Evolutionary conservation across 805 yeast genomes (phyloP).

Genomic region (Saccharomyces mikatae): DNA sequence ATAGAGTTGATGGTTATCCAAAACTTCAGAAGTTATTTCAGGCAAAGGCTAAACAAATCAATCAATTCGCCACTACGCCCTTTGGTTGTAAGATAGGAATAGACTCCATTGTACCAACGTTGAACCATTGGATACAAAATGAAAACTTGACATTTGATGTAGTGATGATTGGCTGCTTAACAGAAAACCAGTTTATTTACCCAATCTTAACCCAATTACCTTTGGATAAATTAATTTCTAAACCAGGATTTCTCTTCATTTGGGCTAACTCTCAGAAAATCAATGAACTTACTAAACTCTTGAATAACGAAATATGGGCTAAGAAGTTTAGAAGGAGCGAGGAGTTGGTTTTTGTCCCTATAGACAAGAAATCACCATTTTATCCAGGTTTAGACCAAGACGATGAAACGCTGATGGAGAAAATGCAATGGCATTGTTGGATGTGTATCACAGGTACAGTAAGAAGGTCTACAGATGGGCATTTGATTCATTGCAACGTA

Average conservation of each 20-base stretch:
- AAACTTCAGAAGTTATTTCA: constrained; percentile 61
- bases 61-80: constrained; percentile 48
- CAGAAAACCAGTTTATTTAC: constrained; percentile 61
- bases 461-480: constrained; percentile 73
- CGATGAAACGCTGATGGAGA: constrained; percentile 46
- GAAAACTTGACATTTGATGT: constrained; percentile 71
- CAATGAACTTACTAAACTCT: constrained; percentile 48
- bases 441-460: constrained; percentile 96
- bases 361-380: constrained; percentile 54
- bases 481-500: constrained; percentile 83
- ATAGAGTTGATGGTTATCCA: constrained; percentile 79
- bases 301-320: constrained; percentile 48
- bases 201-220: constrained; percentile 61
- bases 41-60: constrained; percentile 53
- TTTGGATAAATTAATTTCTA: constrained; percentile 61
- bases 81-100: constrained; percentile 53
- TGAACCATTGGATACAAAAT: constrained; percentile 53
- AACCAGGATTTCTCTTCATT: constrained; percentile 77
- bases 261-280: constrained; percentile 81
- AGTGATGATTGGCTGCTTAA: constrained; percentile 82
- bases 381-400: constrained; percentile 51
- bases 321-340: constrained; percentile 80
- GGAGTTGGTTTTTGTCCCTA: constrained; percentile 75
- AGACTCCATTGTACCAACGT: constrained; percentile 45
- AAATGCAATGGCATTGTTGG: constrained; percentile 94